phyloP scores from a whole-genome alignment of 305 asterid genomes.

The Withania somnifera region DNA sequence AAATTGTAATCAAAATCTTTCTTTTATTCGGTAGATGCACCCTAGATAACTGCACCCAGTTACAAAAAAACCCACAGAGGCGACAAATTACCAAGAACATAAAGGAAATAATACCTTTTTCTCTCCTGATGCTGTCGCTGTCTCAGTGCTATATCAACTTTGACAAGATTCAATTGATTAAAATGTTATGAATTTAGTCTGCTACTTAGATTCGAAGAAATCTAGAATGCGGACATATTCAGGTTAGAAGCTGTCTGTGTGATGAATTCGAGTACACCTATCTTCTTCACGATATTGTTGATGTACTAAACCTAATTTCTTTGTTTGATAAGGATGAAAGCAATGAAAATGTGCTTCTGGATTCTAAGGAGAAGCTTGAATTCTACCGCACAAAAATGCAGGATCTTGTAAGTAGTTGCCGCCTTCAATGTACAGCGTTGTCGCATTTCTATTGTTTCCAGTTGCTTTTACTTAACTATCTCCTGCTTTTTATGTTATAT shows the following conservation, averaged over 20 bases:
- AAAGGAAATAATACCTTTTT: constrained; percentile 40
- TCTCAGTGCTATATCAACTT: not conserved
- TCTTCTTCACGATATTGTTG: not conserved
- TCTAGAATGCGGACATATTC: not conserved
- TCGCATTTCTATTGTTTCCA: constrained; percentile 4
- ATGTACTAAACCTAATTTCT: constrained; percentile 12
- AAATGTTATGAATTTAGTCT: not conserved
- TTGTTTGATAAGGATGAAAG: constrained; percentile 51
- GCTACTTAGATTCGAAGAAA: not conserved
- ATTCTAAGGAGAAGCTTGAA: constrained; percentile 90
- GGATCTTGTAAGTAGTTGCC: constrained; percentile 69
- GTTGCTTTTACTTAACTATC: constrained; percentile 6
- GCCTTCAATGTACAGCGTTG: not conserved
- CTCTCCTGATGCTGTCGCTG: constrained; percentile 29
- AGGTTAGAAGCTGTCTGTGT: not conserved
- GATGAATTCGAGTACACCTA: constrained; percentile 1
- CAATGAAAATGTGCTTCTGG: constrained; percentile 59
- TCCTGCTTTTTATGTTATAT: not conserved
- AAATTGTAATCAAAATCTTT: not conserved
- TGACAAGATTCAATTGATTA: not conserved
- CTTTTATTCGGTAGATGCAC: not conserved
- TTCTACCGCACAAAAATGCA: constrained; percentile 86
- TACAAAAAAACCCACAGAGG: not conserved
- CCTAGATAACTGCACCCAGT: not conserved
- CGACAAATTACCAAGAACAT: not conserved